These are phyloP conservation scores for Vicia villosa DNA, from an alignment of 306 rosid genomes.

Conservation along the genomic window DNA sequence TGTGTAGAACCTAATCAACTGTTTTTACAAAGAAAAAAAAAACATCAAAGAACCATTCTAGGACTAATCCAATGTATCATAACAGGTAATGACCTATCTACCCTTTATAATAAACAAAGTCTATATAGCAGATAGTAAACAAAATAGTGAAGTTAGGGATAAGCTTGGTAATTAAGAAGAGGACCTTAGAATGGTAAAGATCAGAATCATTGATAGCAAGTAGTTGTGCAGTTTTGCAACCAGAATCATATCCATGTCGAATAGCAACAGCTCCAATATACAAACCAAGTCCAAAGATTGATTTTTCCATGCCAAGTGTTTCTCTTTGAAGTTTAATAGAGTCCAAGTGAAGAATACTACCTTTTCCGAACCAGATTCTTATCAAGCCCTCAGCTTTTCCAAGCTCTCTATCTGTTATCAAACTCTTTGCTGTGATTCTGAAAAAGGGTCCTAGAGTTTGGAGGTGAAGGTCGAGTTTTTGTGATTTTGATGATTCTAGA, in stretches of 20 bases:
- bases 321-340: conserved; percentile 73
- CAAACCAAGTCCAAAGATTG: conserved; percentile 86
- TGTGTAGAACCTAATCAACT: conserved; percentile 78
- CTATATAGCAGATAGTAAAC: background rate
- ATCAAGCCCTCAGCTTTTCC: conserved; percentile 83
- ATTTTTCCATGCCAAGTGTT: conserved; percentile 79
- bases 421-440: conserved; percentile 75
- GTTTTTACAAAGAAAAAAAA: background rate
- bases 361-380: conserved; percentile 56
- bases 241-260: conserved; percentile 72
- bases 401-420: conserved; percentile 55
- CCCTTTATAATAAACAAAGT: no score
- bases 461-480: conserved; percentile 68
- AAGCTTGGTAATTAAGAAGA: no score
- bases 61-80: no score
- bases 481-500: conserved; percentile 58
- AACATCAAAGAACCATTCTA: no score
- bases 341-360: conserved; percentile 82
- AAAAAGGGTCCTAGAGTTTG: conserved; percentile 84
- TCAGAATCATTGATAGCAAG: conserved; percentile 88
- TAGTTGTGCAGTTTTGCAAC: conserved; percentile 67
- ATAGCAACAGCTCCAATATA: conserved; percentile 88
- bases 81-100: no score
- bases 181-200: conserved; percentile 83
- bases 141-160: conserved; percentile 5